Base-by-base conservation (phyloP, 2,329 filamentous ascomycete genomes). In the Trichoderma endophyticum region DNA sequence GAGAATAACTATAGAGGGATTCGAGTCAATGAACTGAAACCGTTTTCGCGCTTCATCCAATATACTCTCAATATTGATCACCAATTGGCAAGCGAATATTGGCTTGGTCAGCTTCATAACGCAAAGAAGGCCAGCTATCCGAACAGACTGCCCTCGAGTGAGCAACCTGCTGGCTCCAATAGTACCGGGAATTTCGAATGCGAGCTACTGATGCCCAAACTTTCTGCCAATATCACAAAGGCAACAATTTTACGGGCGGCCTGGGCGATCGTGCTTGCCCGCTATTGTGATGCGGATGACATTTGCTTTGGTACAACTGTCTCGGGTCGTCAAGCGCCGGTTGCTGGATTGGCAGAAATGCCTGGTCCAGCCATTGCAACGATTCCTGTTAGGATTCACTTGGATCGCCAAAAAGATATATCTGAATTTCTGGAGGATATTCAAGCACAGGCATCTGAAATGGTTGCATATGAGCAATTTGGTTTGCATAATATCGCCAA, bases 221-320 rank as follows among this genome's bases (percentile, higher is more conserved):
- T 30, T 2, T 36, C 18, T n/a, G 28, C 14, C 1, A 30, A 11
- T 36, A 12, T 70, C 7, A 73, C 73, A 7, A 65, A 68, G 6
- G 73, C 75, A 2, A 74, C 73, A 0, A 51, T 75, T 18, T 8
- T 76, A 15, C 73, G 73, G 14, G 74, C 73, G 11, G 74, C 76
- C 6, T 77, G 77, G 76, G 75, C 74, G 2, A 60, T 74, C 6
- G 39, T 75, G 9, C 71, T 77, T 15, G 72, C 76, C 30, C 62
- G 68, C 5, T 67, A 72, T 51, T 70, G 72, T 12, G 73, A 69
- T 48, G 26, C 24, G 5, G 60, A 54, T 36, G 74, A 73, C 34
- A 71, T 78, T 2, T 21, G 75, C 11, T 79, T 78, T 59, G 78
- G 77, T 3, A 72, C 73, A 4, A 75, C 73, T 7, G 71, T 76